Evolutionary conservation across 805 yeast genomes (phyloP).

Genomic region (Debaryomyces hansenii): DNA sequence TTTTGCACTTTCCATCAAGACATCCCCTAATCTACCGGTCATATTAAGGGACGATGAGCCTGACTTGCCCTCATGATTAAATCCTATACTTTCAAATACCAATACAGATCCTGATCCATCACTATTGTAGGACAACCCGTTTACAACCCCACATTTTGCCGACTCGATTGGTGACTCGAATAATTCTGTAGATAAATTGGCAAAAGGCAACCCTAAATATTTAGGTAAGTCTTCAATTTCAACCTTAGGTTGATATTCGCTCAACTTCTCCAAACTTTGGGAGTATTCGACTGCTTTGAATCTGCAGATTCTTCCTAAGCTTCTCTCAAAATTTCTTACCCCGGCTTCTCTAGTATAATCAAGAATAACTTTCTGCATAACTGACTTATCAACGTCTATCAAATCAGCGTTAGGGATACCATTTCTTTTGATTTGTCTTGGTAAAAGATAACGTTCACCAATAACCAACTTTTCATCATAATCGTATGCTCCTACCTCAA

Average conservation of each 20-base stretch:
- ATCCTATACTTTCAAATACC: conserved; percentile 73
- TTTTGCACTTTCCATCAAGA: conserved; percentile 76
- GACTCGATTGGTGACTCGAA: conserved; percentile 45
- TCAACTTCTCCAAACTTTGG: conserved; percentile 20
- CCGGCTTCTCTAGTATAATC: conserved; percentile 85
- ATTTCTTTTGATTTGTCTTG: conserved; percentile 69
- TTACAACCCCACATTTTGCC: conserved; percentile 69
- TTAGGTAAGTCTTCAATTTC: conserved; percentile 57
- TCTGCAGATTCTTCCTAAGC: conserved; percentile 74
- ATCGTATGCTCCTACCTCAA: conserved; percentile 77
- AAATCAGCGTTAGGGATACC: conserved; percentile 50
- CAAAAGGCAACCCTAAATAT: conserved; percentile 67
- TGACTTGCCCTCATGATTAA: conserved; percentile 44
- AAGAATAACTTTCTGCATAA: conserved; percentile 61
- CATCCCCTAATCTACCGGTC: conserved; percentile 84
- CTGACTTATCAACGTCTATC: conserved; percentile 49
- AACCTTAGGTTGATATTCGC: conserved; percentile 41
- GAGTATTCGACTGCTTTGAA: conserved; percentile 76
- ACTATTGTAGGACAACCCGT: conserved; percentile 84
- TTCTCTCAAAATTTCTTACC: conserved; percentile 75
- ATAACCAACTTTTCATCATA: conserved; percentile 74
- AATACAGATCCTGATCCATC: conserved; percentile 84
- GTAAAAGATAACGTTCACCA: conserved; percentile 66
- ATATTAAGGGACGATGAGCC: conserved; percentile 46
- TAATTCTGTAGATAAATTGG: conserved; percentile 33